A percentile compares a stretch with the other conserved stretches of the same genome.
Evolutionary conservation across 768 basidiomycete species (phyloP).

Genomic region (Punctularia strigosozonata): DNA sequence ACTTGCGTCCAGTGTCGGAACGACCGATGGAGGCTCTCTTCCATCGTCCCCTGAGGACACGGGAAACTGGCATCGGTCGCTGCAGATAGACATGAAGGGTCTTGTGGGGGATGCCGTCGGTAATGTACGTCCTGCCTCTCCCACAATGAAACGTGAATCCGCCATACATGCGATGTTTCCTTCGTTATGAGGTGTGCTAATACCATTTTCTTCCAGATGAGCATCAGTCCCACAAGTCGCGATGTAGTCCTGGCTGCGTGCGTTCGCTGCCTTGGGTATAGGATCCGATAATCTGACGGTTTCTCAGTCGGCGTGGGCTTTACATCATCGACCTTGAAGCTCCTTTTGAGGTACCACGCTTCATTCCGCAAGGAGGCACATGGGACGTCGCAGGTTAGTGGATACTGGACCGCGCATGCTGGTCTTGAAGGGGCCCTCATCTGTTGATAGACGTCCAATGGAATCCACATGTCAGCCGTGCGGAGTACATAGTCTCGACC

Average conservation of each 20-base stretch:
- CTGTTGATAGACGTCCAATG: slow-evolving; percentile 91
- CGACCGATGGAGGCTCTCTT: too few species aligned
- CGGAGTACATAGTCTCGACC: slow-evolving; percentile 79
- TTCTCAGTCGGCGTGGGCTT: slow-evolving; percentile 64
- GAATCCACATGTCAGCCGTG: slow-evolving; percentile 71
- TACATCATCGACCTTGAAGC: slow-evolving; percentile 92
- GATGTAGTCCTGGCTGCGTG: slow-evolving; percentile 89
- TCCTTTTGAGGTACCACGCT: slow-evolving; percentile 79
- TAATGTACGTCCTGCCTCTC: slow-evolving; percentile 41
- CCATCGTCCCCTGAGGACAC: slow-evolving; percentile 37
- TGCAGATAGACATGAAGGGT: slow-evolving; percentile 72
- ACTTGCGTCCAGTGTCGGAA: too few species aligned
- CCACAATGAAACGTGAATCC: background rate
- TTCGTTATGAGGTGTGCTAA: slow-evolving; percentile 1
- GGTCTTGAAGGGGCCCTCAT: too few species aligned
- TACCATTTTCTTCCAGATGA: slow-evolving; percentile 45
- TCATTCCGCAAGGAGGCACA: slow-evolving; percentile 90
- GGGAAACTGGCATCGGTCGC: slow-evolving; percentile 41
- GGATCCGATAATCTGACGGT: background rate
- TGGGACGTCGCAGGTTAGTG: slow-evolving; percentile 96
- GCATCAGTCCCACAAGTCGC: slow-evolving; percentile 78
- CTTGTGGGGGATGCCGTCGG: slow-evolving; percentile 76
- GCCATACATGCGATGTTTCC: slow-evolving; percentile 3
- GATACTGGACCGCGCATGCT: too few species aligned
- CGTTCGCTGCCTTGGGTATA: slow-evolving; percentile 13